A percentile compares a stretch with the other conserved stretches of the same genome.
phyloP scores from a whole-genome alignment of 2,329 filamentous ascomycete genomes.

The Epichloe amarillans region DNA sequence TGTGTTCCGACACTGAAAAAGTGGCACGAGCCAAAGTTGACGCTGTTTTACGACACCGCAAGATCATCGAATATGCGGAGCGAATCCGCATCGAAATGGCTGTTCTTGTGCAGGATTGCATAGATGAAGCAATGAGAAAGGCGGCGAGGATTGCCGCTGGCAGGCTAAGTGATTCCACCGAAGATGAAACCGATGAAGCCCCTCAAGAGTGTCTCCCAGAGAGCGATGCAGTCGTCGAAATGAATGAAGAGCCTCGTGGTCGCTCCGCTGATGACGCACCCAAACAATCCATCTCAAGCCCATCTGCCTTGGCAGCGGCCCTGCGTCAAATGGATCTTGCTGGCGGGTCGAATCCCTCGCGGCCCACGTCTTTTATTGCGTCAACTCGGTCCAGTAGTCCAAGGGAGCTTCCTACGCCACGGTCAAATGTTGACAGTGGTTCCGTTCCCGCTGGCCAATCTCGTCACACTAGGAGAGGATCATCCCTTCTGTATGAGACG shows the following conservation, averaged over 20 bases:
- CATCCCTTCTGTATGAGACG: conserved; percentile 66
- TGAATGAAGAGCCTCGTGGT: conserved; percentile 7
- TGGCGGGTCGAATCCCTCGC: conserved; percentile 25
- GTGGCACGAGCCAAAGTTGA: conserved; percentile 83
- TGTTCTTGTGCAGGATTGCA: conserved; percentile 86
- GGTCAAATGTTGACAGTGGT: conserved; percentile 54
- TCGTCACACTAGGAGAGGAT: conserved; percentile 54
- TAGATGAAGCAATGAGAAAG: conserved; percentile 81
- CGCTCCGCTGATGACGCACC: conserved; percentile 5
- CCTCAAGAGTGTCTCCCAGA: conserved; percentile 9
- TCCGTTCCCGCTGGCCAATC: conserved; percentile 43
- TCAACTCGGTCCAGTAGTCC: conserved; percentile 85
- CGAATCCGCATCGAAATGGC: conserved; percentile 90
- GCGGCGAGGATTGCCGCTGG: conserved; percentile 79
- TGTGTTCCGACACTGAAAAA: conserved; percentile 84
- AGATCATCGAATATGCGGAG: conserved; percentile 91
- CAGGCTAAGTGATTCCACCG: conserved; percentile 65
- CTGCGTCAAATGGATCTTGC: conserved; percentile 28
- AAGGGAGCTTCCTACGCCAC: conserved; percentile 78
- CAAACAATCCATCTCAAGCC: conserved; percentile 17
- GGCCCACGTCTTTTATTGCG: conserved; percentile 38
- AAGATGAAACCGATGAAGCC: conserved; percentile 35
- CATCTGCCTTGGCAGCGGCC: conserved; percentile 43
- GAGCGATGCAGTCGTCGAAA: conserved; percentile 5
- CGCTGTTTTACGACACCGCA: conserved; percentile 77